Percentiles rank a stretch among this genome's conserved stretches.
Conservation (phyloP, 2,329 filamentous ascomycete genomes). For the Trichoderma guizhouense region DNA sequence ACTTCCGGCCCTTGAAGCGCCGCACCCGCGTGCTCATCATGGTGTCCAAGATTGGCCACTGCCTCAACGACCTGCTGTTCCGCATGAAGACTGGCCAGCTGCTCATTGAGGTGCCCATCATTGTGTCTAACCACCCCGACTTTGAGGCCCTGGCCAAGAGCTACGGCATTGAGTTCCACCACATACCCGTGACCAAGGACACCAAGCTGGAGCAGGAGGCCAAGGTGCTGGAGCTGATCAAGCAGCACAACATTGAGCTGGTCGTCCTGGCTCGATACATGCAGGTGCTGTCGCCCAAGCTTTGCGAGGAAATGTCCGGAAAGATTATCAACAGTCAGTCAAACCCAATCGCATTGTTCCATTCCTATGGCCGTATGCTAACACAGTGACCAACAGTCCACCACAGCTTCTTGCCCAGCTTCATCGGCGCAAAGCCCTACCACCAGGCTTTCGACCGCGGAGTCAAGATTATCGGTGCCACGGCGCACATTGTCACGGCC, state of each 20-base stretch:
- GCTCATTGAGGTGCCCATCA: slow-evolving; percentile 63
- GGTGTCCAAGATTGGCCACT: slow-evolving; percentile 87
- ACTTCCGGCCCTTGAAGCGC: slow-evolving; percentile 63
- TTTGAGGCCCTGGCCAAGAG: slow-evolving; percentile 64
- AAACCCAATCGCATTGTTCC: background rate
- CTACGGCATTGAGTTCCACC: slow-evolving; percentile 76
- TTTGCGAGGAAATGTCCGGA: slow-evolving; percentile 77
- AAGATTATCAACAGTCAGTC: slow-evolving; percentile 69
- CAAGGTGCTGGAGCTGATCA: slow-evolving; percentile 67
- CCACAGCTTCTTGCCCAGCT: slow-evolving; percentile 79
- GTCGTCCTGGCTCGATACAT: slow-evolving; percentile 83
- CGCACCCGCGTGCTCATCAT: slow-evolving; percentile 80
- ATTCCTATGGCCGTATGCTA: background rate
- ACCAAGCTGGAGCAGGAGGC: slow-evolving; percentile 73
- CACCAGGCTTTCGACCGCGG: slow-evolving; percentile 83
- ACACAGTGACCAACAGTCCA: slow-evolving; percentile 53
- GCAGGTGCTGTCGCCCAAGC: slow-evolving; percentile 73
- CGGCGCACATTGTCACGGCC: slow-evolving; percentile 81
- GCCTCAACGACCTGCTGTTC: slow-evolving; percentile 80
- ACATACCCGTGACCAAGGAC: slow-evolving; percentile 74
- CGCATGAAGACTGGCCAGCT: slow-evolving; percentile 71
- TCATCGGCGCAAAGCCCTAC: slow-evolving; percentile 87
- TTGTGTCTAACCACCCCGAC: slow-evolving; percentile 80
- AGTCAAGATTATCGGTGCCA: slow-evolving; percentile 85
- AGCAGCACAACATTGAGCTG: slow-evolving; percentile 68